Base-by-base conservation (phyloP, 148 eudicot species). In the Pouteria glomerata region DNA sequence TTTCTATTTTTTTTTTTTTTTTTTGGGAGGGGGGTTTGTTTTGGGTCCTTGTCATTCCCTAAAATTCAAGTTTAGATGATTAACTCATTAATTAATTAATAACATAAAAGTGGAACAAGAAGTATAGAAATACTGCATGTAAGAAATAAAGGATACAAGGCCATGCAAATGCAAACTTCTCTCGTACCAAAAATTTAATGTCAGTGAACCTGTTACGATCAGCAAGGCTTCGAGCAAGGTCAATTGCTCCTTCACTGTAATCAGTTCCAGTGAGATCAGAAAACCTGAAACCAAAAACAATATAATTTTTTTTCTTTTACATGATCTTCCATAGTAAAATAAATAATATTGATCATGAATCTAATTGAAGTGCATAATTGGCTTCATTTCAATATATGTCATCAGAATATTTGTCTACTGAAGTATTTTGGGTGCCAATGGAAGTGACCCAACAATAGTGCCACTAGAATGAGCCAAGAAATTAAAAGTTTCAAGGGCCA, bases 171-270 rank as follows among this genome's bases (percentile, higher is more conserved):
- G n/a, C n/a, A n/a, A n/a, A n/a, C n/a, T n/a, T n/a, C n/a, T 44
- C 27, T 27, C 76, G 45, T 88, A 96, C 99, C 97, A 88, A 57
- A 78, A 96, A 90, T 34, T 84, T 85, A 44, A 96, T 75, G 73
- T 78, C 76, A 64, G 87, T 74, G 73, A 83, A 85, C 47, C 96
- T 95, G 79, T 90, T 88, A 63, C 95, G 95, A 51, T 82, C 87
- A 64, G 99, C 96, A 88, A 96, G 88, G 71, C 86, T 88, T 68
- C 88, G 89, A 77, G 99, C 97, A 82, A 96, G 96, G 73, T 85
- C 73, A 61, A 96, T 78, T 76, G 99, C 99, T 73, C 93, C 97
- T 90, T 87, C 99, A 78, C 92, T 90, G 72, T 96, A 96, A 78
- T 96, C 99, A 62, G 86, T 85, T 63, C 99, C 99, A 74, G 95